Percentiles rank a stretch among this genome's conserved stretches.
phyloP scores from a whole-genome alignment of 2,329 filamentous ascomycete genomes.

The Ceratocystis harringtonii region DNA sequence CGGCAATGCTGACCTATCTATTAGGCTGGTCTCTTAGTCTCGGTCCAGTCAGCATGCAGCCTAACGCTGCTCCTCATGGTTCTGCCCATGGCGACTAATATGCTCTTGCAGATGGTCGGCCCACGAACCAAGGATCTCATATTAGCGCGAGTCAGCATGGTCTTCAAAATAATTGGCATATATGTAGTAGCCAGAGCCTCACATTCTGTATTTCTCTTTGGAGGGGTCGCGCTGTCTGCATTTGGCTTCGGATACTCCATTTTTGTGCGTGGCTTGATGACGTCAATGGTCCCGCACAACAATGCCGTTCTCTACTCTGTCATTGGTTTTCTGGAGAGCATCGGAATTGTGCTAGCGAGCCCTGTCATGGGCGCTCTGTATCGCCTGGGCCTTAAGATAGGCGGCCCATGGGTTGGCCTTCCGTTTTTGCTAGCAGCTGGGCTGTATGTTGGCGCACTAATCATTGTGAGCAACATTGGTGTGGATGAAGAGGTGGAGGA shows the following conservation, averaged over 20 bases:
- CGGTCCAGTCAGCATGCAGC: slow-evolving; percentile 14
- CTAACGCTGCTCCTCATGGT: slow-evolving; percentile 12
- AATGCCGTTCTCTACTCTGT: slow-evolving; percentile 18
- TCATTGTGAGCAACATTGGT: slow-evolving; percentile 14
- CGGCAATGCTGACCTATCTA: not conserved
- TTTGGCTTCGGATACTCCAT: slow-evolving; percentile 17
- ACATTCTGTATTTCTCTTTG: slow-evolving; percentile 12
- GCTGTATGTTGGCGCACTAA: slow-evolving; percentile 14
- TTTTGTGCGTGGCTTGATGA: slow-evolving; percentile 18
- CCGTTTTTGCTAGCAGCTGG: slow-evolving; percentile 17
- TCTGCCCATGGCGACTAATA: slow-evolving; percentile 6
- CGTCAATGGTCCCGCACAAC: slow-evolving; percentile 17
- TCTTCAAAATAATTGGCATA: slow-evolving; percentile 17
- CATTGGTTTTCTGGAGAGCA: slow-evolving; percentile 18
- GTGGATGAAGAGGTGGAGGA: slow-evolving; percentile 6
- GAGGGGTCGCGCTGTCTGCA: slow-evolving; percentile 13
- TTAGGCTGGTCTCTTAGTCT: slow-evolving; percentile 13
- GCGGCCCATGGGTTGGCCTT: slow-evolving; percentile 16
- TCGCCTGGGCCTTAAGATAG: slow-evolving; percentile 16
- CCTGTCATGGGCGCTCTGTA: slow-evolving; percentile 19
- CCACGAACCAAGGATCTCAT: slow-evolving; percentile 16
- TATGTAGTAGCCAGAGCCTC: slow-evolving; percentile 12
- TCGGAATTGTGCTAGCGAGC: slow-evolving; percentile 17
- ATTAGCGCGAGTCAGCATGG: slow-evolving; percentile 18
- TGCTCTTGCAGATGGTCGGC: slow-evolving; percentile 6